A percentile compares a stretch with the other conserved stretches of the same genome.
Evolutionary conservation across 345 rosid species (phyloP).

Genomic region (Aurinia saxatilis): DNA sequence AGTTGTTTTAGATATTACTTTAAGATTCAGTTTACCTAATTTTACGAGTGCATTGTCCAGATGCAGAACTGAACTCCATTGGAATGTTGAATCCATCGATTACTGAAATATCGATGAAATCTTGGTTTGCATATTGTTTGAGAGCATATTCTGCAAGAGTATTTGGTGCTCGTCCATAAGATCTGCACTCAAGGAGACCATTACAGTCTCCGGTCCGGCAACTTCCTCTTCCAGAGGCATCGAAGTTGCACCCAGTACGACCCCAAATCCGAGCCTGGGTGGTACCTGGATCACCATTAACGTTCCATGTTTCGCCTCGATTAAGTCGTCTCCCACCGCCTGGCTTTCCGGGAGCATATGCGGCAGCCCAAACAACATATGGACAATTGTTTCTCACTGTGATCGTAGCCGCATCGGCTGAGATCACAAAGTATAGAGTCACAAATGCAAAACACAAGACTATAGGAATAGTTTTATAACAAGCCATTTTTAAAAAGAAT

Average conservation of each 20-base stretch:
- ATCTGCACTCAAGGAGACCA: slow-evolving; percentile 22
- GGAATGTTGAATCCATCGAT: slow-evolving; percentile 37
- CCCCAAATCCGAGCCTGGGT: slow-evolving; percentile 29
- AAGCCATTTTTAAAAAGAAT: slow-evolving; percentile 8
- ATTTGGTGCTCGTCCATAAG: slow-evolving; percentile 27
- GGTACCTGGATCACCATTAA: slow-evolving; percentile 17
- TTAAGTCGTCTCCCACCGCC: slow-evolving; percentile 33
- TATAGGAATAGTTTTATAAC: neutral
- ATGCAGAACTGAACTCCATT: slow-evolving; percentile 32
- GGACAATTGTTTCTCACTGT: slow-evolving; percentile 29
- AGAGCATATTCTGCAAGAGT: slow-evolving; percentile 29
- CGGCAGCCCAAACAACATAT: slow-evolving; percentile 37
- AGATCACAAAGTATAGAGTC: neutral
- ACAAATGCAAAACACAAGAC: slow-evolving; percentile 9
- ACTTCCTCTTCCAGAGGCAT: slow-evolving; percentile 19
- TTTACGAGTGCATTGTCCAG: slow-evolving; percentile 7
- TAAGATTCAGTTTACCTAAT: slow-evolving; percentile 4
- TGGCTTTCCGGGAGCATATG: slow-evolving; percentile 19
- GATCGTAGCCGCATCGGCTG: slow-evolving; percentile 4
- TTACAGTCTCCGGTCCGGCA: slow-evolving; percentile 31
- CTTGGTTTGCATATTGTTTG: slow-evolving; percentile 6
- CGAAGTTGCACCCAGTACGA: slow-evolving; percentile 24
- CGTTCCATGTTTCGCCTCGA: slow-evolving; percentile 25
- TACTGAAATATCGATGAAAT: slow-evolving; percentile 39
- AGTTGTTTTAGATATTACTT: neutral